Base-by-base conservation (phyloP, 106 monocot genomes). In the Phalaenopsis aphrodite region DNA sequence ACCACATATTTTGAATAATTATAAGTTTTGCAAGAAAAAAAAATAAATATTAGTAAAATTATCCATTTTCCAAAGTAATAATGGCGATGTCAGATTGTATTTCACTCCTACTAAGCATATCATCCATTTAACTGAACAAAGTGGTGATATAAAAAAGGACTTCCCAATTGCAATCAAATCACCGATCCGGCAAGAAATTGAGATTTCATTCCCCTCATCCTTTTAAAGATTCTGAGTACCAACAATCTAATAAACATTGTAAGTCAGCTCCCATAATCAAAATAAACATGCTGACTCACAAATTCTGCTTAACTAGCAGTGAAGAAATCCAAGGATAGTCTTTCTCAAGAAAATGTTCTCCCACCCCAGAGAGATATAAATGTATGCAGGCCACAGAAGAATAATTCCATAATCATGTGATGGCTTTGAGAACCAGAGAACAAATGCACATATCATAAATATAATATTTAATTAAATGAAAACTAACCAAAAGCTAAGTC, bases 401-500 rank as follows among this genome's bases (percentile, higher is more conserved):
- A 5, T 3, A 61, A 10, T 61, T 61, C 7, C 61, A 61, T 21
- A 61, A n/a, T 5, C 61, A 5, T n/a, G 21, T 61, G 61, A 21
- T 6, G 21, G 3, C 4, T 21, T 21, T 61, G 21, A 61, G 3
- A 61, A 21, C 61, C 21, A 61, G 10, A 21, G 12, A 61, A 61
- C 5, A 61, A 5, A 61, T n/a, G 61, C 19, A 61, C 61, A 61
- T 4, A 21, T 61, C 61, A 61, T 21, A 61, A 61, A 18, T n/a
- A 23, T 61, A n/a, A 61, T 5, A 61, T 18, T 21, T n/a, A 61
- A n/a, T n/a, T 69, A 69, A 69, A 39, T 39, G 14, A 69, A 55
- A 56, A 87, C 91, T 82, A 75, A 92, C 95, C 95, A 36, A 86
- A 83, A 75, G 90, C 86, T 81, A 92, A 86, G 15, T 93, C 89